Evolutionary conservation across 192 early-diverging fungal species (phyloP).

Genomic region (Podila verticillata): DNA sequence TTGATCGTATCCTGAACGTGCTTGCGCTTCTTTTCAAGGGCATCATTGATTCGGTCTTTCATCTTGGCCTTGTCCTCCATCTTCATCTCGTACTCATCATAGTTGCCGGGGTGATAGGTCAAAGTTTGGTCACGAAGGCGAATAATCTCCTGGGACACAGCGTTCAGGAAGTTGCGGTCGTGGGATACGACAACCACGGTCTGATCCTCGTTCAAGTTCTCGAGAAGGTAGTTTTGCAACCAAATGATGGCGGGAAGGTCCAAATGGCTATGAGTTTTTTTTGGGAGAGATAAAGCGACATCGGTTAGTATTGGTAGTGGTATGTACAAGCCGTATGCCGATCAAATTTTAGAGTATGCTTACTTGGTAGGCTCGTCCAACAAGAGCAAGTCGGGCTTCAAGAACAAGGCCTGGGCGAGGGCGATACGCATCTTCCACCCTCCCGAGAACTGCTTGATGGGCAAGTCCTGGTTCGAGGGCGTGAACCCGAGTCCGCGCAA

Average conservation of each 20-base stretch:
- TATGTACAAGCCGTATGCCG: not conserved
- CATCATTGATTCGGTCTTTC: slow-evolving; percentile 70
- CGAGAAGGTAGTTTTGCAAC: slow-evolving; percentile 83
- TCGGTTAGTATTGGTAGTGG: not conserved
- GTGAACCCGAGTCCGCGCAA: slow-evolving; percentile 81
- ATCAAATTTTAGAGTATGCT: not conserved
- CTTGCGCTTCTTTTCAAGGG: slow-evolving; percentile 75
- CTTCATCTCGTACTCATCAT: slow-evolving; percentile 83
- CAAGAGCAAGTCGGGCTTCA: slow-evolving; percentile 84
- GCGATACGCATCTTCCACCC: slow-evolving; percentile 93
- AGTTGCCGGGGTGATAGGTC: slow-evolving; percentile 86
- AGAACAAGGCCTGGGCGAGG: slow-evolving; percentile 84
- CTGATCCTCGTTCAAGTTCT: slow-evolving; percentile 60
- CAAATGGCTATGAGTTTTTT: slow-evolving; percentile 63
- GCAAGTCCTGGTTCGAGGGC: slow-evolving; percentile 64
- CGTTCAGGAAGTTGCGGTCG: slow-evolving; percentile 88
- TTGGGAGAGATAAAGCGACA: not conserved
- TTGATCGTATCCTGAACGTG: slow-evolving; percentile 85
- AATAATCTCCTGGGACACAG: slow-evolving; percentile 79
- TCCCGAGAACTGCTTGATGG: slow-evolving; percentile 79
- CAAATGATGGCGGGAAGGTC: slow-evolving; percentile 94
- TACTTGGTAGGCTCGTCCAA: slow-evolving; percentile 85
- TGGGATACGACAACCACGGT: slow-evolving; percentile 91
- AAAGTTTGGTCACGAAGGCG: slow-evolving; percentile 77
- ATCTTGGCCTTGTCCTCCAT: slow-evolving; percentile 75